Evolutionary conservation across 2,329 filamentous ascomycete species (phyloP).

Genomic region (Chaetomiaceae sp.): DNA sequence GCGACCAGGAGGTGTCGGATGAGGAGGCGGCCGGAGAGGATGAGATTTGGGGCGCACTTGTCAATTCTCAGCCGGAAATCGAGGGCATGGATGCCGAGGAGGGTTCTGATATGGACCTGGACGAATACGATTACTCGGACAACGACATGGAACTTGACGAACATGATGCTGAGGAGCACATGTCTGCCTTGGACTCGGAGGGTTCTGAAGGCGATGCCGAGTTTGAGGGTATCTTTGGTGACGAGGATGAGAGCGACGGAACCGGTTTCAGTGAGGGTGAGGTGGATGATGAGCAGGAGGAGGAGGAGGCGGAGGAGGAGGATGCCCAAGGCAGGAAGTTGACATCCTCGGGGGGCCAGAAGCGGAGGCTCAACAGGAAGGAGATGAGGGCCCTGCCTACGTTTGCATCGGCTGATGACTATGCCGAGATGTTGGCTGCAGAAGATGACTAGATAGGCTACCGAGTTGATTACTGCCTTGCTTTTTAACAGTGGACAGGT

Average conservation of each 20-base stretch:
- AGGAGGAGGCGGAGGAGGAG: conserved; percentile 27
- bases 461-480: too few species aligned
- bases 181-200: conserved; percentile 37
- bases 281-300: neutral
- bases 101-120: conserved; percentile 45
- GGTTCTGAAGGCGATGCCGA: conserved; percentile 30
- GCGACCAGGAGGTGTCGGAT: conserved; percentile 65
- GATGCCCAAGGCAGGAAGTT: too few species aligned
- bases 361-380: conserved; percentile 62
- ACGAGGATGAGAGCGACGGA: conserved; percentile 35
- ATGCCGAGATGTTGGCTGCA: conserved; percentile 74
- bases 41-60: conserved; percentile 35
- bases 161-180: conserved; percentile 35
- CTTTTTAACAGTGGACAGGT: too few species aligned
- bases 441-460: conserved; percentile 32
- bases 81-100: conserved; percentile 47
- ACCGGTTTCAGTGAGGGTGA: conserved; percentile 29
- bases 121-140: conserved; percentile 43
- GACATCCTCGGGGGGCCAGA: conserved; percentile 34
- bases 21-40: conserved; percentile 34
- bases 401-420: conserved; percentile 92
- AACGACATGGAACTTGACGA: conserved; percentile 31
- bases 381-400: conserved; percentile 85
- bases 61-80: conserved; percentile 32
- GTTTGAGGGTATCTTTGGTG: conserved; percentile 39